phyloP scores from a whole-genome alignment of 441 rosid genomes.

The Pelargonium cotyledonis region DNA sequence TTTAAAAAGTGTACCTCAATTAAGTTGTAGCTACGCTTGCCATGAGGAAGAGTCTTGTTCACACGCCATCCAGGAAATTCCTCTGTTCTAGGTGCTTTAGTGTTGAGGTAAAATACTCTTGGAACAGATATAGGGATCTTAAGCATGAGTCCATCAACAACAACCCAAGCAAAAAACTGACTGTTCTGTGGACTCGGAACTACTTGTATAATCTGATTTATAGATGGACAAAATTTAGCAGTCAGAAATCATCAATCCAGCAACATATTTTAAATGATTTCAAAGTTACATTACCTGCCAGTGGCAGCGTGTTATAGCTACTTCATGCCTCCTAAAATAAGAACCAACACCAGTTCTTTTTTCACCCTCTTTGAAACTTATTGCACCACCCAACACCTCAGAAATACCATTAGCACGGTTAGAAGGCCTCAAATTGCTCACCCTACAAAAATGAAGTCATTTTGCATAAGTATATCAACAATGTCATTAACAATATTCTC shows the following conservation, averaged over 20 bases:
- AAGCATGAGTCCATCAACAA: constrained; percentile 88
- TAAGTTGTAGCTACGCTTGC: constrained; percentile 62
- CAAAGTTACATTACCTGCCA: constrained; percentile 65
- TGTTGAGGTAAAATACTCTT: constrained; percentile 77
- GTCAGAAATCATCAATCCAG: constrained; percentile 25
- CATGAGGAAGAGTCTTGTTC: constrained; percentile 86
- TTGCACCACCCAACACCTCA: constrained; percentile 25
- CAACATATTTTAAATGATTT: constrained; percentile 16
- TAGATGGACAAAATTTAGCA: constrained; percentile 16
- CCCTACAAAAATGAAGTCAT: constrained; percentile 40
- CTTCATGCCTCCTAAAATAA: constrained; percentile 78
- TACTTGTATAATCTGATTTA: constrained; percentile 79
- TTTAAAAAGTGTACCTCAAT: constrained; percentile 57
- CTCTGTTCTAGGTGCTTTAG: constrained; percentile 56
- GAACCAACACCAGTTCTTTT: constrained; percentile 68
- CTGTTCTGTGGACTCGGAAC: constrained; percentile 59
- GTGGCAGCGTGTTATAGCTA: constrained; percentile 61
- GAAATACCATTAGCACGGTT: constrained; percentile 28
- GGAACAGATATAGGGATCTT: constrained; percentile 80
- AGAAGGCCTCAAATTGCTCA: constrained; percentile 46
- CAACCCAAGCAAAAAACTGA: constrained; percentile 78
- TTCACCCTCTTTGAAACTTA: constrained; percentile 36
- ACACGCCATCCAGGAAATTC: constrained; percentile 80
- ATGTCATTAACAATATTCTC: constrained; percentile 4
- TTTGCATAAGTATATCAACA: constrained; percentile 14